Percentiles rank a stretch among this genome's conserved stretches.
Conservation (phyloP, 345 rosid species). For the Gossypium rotundifolium region DNA sequence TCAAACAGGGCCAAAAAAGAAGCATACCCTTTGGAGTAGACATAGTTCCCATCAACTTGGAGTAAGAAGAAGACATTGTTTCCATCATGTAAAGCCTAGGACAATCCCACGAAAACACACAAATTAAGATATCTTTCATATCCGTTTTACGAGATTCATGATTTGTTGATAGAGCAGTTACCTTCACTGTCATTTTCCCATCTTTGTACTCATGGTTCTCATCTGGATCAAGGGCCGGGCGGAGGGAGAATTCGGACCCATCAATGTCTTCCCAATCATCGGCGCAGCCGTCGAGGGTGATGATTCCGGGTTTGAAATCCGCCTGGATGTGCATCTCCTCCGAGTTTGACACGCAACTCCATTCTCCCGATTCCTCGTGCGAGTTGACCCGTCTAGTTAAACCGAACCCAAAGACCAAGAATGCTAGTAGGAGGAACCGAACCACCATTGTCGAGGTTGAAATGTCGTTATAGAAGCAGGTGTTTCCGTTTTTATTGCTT, state of each 20-base stretch:
- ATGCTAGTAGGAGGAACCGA: constrained; percentile 14
- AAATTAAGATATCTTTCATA: too few relatives aligned
- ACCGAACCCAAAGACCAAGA: constrained; percentile 19
- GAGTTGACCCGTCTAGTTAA: constrained; percentile 31
- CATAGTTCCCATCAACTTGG: constrained; percentile 83
- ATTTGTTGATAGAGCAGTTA: constrained; percentile 10
- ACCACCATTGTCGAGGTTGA: constrained; percentile 29
- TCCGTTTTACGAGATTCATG: too few relatives aligned
- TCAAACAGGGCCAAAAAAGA: neutral
- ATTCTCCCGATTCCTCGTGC: constrained; percentile 80
- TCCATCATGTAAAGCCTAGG: constrained; percentile 94
- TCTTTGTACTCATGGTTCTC: constrained; percentile 61
- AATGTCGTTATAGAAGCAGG: constrained; percentile 1
- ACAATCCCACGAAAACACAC: constrained; percentile 13
- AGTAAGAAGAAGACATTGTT: constrained; percentile 65
- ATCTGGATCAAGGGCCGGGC: constrained; percentile 86
- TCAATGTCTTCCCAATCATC: constrained; percentile 82
- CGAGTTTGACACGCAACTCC: constrained; percentile 69
- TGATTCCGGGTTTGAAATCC: constrained; percentile 61
- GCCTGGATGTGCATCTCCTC: constrained; percentile 58
- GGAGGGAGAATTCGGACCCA: constrained; percentile 70
- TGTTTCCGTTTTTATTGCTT: neutral
- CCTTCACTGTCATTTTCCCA: constrained; percentile 90
- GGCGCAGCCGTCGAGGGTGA: constrained; percentile 82
- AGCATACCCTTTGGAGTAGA: constrained; percentile 68